Evolutionary conservation across 495 filamentous ascomycete genomes (phyloP), one percentile per base, ranked within the genome.

Genomic region (Lepidopterella palustris): DNA sequence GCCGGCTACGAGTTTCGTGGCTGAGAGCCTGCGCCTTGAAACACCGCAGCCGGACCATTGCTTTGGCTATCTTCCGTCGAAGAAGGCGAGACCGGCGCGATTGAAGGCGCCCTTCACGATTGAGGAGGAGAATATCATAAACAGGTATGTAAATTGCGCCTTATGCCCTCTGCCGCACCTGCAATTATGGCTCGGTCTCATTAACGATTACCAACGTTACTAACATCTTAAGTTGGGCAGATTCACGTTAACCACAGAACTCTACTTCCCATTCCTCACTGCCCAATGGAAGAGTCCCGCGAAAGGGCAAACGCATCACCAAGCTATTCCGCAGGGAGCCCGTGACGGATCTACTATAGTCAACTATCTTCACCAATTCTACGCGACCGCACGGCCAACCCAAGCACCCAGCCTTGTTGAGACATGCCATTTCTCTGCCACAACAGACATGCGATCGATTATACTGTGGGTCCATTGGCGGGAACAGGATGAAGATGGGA

Each of bases 321-420:
- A 57, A 25, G 54, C 54, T 25, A 45, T 45, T 27, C 32, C 27
- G 21, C 54, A 57, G n/a, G 54, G 54, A 11, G 54, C 54, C 32
- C 35, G 54, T 32, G 54, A 57, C 32, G 54, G 54, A 45, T 45
- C 54, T 45, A 57, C 54, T 13, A 45, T 57, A 45, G 54, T 57
- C 54, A 57, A 57, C 54, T 57, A 57, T 23, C 54, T 57, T 45
- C 54, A 57, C 25, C 54, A 45, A 57, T 57, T 57, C 32, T 57
- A 57, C 23, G 27, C 35, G 15, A 57, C 31, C 1, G 54, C 54
- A 45, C 23, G 32, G 45, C 31, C 31, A 45, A 26, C 32, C 32
- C 23, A 57, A 57, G 32, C 54, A 45, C 32, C 54, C 39, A 45
- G 31, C 54, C 13, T 56, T 45, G 32, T 57, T 27, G 54, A 45